Evolutionary conservation across 306 rosid genomes (phyloP).

Genomic region (Prunus mira): DNA sequence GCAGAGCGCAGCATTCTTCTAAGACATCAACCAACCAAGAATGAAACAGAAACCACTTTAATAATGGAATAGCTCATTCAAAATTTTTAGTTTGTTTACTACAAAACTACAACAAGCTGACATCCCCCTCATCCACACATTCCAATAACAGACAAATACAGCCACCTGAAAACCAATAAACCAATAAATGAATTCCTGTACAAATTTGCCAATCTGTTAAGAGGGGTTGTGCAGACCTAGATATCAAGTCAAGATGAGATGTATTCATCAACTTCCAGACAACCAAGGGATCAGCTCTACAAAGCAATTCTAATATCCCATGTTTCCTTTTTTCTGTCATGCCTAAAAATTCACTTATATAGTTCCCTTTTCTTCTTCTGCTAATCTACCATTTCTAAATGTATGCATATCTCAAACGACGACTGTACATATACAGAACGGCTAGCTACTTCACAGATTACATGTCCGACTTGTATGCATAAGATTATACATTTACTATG

Average conservation of each 20-base stretch:
- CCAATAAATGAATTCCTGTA: slow-evolving; percentile 73
- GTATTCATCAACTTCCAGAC: not conserved
- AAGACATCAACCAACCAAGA: not conserved
- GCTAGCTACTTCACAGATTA: not conserved
- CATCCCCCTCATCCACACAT: slow-evolving; percentile 35
- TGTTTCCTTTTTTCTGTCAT: slow-evolving; percentile 21
- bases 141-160: slow-evolving; percentile 35
- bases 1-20: not conserved
- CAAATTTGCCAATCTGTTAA: slow-evolving; percentile 25
- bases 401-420: slow-evolving; percentile 7
- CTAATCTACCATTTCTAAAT: slow-evolving; percentile 26
- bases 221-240: slow-evolving; percentile 38
- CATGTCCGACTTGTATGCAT: not conserved
- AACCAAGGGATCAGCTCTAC: slow-evolving; percentile 19
- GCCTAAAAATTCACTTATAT: slow-evolving; percentile 23
- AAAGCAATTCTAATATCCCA: slow-evolving; percentile 14
- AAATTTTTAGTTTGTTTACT: slow-evolving; percentile 8
- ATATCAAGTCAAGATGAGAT: slow-evolving; percentile 30
- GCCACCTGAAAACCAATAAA: slow-evolving; percentile 44
- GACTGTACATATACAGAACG: slow-evolving; percentile 18
- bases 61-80: not conserved
- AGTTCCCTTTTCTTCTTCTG: slow-evolving; percentile 10
- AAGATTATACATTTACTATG: not conserved
- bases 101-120: slow-evolving; percentile 14
- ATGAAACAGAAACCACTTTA: not conserved